Evolutionary conservation across 345 rosid species (phyloP).

Genomic region (Aethionema arabicum): DNA sequence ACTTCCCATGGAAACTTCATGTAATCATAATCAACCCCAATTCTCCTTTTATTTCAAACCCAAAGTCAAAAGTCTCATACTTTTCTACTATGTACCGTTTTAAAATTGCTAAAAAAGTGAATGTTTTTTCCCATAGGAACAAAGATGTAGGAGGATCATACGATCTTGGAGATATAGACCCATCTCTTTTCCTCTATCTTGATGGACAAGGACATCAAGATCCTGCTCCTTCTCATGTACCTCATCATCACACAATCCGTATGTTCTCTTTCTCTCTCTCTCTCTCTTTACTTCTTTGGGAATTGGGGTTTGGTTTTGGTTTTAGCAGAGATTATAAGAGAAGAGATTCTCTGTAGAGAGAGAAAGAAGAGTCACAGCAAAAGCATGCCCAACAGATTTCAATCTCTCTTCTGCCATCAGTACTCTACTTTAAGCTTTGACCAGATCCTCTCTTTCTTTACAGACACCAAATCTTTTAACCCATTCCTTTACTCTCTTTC

Average conservation of each 20-base stretch:
- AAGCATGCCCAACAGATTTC: slow-evolving; percentile 55
- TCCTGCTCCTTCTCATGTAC: slow-evolving; percentile 39
- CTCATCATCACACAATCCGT: slow-evolving; percentile 72
- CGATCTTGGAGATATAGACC: slow-evolving; percentile 93
- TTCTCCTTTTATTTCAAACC: neutral
- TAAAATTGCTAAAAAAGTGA: no score
- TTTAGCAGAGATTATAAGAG: slow-evolving; percentile 22
- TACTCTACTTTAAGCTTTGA: slow-evolving; percentile 61
- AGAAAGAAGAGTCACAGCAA: slow-evolving; percentile 56
- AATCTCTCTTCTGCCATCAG: slow-evolving; percentile 42
- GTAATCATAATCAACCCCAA: slow-evolving; percentile 41
- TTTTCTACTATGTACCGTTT: no score
- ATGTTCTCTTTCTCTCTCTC: slow-evolving; percentile 32
- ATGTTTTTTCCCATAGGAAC: slow-evolving; percentile 23
- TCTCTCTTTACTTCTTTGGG: slow-evolving; percentile 25
- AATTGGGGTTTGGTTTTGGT: slow-evolving; percentile 27
- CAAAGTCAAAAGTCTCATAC: neutral
- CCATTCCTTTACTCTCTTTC: slow-evolving; percentile 24
- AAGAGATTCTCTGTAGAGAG: slow-evolving; percentile 26
- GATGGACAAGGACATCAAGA: slow-evolving; percentile 75
- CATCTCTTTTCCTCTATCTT: slow-evolving; percentile 87
- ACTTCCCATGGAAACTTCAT: slow-evolving; percentile 62
- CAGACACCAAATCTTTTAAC: slow-evolving; percentile 41
- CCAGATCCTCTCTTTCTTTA: slow-evolving; percentile 51
- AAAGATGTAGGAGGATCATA: slow-evolving; percentile 46